phyloP scores from a whole-genome alignment of 2,329 filamentous ascomycete species.

The Cladosporium sp. region DNA sequence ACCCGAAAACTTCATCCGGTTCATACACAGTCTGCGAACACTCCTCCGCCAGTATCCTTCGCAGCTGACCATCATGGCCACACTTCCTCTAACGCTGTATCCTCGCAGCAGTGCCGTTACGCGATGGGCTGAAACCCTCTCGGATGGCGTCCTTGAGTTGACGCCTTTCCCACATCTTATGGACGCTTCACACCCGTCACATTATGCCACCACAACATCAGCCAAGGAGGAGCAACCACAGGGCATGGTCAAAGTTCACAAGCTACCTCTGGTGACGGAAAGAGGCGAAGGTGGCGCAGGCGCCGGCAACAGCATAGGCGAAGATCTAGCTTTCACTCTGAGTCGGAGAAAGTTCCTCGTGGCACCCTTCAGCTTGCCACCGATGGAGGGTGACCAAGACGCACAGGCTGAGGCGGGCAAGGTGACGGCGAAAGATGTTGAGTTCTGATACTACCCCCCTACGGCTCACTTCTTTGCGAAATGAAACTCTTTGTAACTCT shows the following conservation, averaged over 20 bases:
- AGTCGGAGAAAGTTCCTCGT: conserved; percentile 80
- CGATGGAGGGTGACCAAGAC: conserved; percentile 68
- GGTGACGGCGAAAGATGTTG: conserved; percentile 62
- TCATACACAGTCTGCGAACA: conserved; percentile 70
- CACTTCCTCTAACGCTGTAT: conserved; percentile 73
- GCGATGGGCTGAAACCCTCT: conserved; percentile 78
- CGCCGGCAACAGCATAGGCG: conserved; percentile 57
- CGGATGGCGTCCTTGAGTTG: conserved; percentile 81
- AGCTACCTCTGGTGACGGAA: conserved; percentile 78
- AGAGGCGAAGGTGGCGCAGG: conserved; percentile 73
- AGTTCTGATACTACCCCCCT: conserved; percentile 52
- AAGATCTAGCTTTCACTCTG: conserved; percentile 85
- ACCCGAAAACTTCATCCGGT: conserved; percentile 70
- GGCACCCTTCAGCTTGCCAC: conserved; percentile 82
- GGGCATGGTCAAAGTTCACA: conserved; percentile 77
- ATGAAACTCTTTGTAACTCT: not conserved
- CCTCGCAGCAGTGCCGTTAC: conserved; percentile 69
- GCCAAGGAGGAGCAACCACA: conserved; percentile 69
- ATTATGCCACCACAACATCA: conserved; percentile 18
- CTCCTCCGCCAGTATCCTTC: conserved; percentile 62
- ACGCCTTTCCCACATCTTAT: conserved; percentile 61
- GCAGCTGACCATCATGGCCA: conserved; percentile 65
- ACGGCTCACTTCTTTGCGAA: not conserved
- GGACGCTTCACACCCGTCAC: conserved; percentile 40
- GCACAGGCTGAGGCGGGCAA: conserved; percentile 47